These are phyloP conservation scores for Trametes cinnabarina DNA, from an alignment of 768 basidiomycete genomes.

Conservation along the genomic window DNA sequence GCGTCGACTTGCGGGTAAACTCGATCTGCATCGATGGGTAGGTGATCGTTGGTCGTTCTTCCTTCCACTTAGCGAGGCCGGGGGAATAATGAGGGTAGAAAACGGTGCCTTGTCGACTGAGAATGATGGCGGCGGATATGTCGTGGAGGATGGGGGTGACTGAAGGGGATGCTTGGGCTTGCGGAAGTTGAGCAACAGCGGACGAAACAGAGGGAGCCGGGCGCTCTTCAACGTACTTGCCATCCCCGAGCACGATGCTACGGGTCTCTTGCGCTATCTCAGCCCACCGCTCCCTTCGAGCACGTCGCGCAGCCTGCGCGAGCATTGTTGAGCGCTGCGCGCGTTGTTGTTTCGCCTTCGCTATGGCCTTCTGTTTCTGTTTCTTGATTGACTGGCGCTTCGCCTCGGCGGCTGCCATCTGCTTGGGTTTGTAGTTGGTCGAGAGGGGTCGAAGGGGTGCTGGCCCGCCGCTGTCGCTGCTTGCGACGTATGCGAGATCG, in stretches of 20 bases:
- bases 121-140: slow-evolving; percentile 36
- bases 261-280: slow-evolving; percentile 37
- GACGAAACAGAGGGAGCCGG: slow-evolving; percentile 22
- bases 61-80: slow-evolving; percentile 35
- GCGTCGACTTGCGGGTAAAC: slow-evolving; percentile 32
- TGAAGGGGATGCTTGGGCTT: slow-evolving; percentile 20
- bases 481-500: slow-evolving; percentile 5
- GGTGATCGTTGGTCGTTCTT: not conserved
- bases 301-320: slow-evolving; percentile 8
- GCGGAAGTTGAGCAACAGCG: slow-evolving; percentile 20
- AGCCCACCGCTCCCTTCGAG: slow-evolving; percentile 30
- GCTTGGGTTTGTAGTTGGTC: slow-evolving; percentile 11
- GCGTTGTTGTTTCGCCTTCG: not conserved
- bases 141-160: slow-evolving; percentile 27
- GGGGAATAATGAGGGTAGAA: slow-evolving; percentile 41
- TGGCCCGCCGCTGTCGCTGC: slow-evolving; percentile 12
- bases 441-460: slow-evolving; percentile 13
- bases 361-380: slow-evolving; percentile 4
- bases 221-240: slow-evolving; percentile 39
- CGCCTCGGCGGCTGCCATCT: slow-evolving; percentile 4
- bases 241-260: slow-evolving; percentile 39
- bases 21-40: slow-evolving; percentile 24
- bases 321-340: not conserved
- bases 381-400: slow-evolving; percentile 9
- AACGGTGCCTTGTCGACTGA: slow-evolving; percentile 37